Evolutionary conservation across 176 grass and related monocot genomes (phyloP), one percentile per base, ranked within the genome.

Genomic region (Musa itinerans): DNA sequence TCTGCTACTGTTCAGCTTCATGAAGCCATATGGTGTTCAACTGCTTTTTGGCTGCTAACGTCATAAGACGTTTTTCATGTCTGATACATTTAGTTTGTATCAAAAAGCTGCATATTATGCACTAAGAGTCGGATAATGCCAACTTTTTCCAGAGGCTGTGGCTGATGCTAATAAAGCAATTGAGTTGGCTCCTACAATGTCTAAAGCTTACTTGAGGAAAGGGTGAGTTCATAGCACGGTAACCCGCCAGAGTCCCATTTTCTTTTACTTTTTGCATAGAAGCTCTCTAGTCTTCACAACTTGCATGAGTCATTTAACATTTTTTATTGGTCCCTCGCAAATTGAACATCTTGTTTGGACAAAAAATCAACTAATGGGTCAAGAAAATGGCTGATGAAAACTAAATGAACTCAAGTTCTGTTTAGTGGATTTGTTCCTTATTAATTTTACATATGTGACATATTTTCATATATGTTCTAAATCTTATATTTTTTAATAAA

Each of bases 151-250:
- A 89, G 84, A 89, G 52, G 87, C 87, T 78, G 90, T 90, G 58
- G 81, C 85, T 57, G 87, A 93, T 87, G 87, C 84, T 51, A 89
- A 81, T 81, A 87, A 85, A 85, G 87, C 85, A 23, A 93, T 89
- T 81, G 85, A 90, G 76, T 77, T 90, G 54, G 85, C 88, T 71
- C 72, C 88, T 50, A 82, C 73, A 0, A 80, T 90, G 83, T 79
- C 80, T 24, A 95, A 90, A 82, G 88, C 88, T 17, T 95, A 88
- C 79, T 78, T 90, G 16, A 85, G 87, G 19, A 94, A 94, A 87
- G 91, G 91, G 87, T 94, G 24, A 75, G 80, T 70, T 17, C 3
- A 56, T 61, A 61, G 17, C n/a, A n/a, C 17, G 57, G 17, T 61
- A 61, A 17, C n/a, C n/a, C 57, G 21, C 14, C n/a, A 21, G 17